These are phyloP conservation scores for Maudiozyma saulgeensis DNA, from an alignment of 805 yeast genomes.

Conservation along the genomic window DNA sequence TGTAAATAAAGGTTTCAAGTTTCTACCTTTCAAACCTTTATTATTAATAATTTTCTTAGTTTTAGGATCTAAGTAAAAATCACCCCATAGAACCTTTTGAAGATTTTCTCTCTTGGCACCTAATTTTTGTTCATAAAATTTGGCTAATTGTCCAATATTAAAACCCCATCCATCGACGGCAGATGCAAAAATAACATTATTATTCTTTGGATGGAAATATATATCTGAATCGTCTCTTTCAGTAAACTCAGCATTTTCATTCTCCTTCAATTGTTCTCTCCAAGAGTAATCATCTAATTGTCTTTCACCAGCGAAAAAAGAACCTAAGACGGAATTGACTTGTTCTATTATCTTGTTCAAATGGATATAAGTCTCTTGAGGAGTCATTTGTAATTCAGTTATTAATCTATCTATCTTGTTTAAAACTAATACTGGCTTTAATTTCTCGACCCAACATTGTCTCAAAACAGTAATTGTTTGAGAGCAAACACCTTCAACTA, in stretches of 20 bases:
- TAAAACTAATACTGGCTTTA: slow-evolving; percentile 78
- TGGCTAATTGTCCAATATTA: slow-evolving; percentile 78
- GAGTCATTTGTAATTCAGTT: slow-evolving; percentile 69
- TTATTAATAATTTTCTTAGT: slow-evolving; percentile 70
- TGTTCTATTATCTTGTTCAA: slow-evolving; percentile 74
- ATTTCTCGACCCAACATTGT: slow-evolving; percentile 90
- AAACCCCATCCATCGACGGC: slow-evolving; percentile 99
- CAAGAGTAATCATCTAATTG: slow-evolving; percentile 78
- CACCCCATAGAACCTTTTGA: slow-evolving; percentile 92
- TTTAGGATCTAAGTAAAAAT: slow-evolving; percentile 80
- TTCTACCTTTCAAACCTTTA: slow-evolving; percentile 52
- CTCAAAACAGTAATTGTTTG: slow-evolving; percentile 92
- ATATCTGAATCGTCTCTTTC: slow-evolving; percentile 74
- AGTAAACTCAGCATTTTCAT: slow-evolving; percentile 42
- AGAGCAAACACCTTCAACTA: slow-evolving; percentile 96
- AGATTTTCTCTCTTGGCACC: slow-evolving; percentile 75
- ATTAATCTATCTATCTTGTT: slow-evolving; percentile 87
- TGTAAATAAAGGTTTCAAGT: slow-evolving; percentile 74
- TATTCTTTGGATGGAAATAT: slow-evolving; percentile 78
- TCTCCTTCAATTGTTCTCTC: slow-evolving; percentile 53
- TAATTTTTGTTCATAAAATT: slow-evolving; percentile 71
- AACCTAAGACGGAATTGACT: slow-evolving; percentile 89
- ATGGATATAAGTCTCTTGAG: slow-evolving; percentile 79
- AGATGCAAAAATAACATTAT: slow-evolving; percentile 81
- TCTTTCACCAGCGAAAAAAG: slow-evolving; percentile 85